Percentiles rank a stretch among this genome's conserved stretches.
phyloP scores from a whole-genome alignment of 352 stramenopile species.

The Globisporangium parvum region DNA sequence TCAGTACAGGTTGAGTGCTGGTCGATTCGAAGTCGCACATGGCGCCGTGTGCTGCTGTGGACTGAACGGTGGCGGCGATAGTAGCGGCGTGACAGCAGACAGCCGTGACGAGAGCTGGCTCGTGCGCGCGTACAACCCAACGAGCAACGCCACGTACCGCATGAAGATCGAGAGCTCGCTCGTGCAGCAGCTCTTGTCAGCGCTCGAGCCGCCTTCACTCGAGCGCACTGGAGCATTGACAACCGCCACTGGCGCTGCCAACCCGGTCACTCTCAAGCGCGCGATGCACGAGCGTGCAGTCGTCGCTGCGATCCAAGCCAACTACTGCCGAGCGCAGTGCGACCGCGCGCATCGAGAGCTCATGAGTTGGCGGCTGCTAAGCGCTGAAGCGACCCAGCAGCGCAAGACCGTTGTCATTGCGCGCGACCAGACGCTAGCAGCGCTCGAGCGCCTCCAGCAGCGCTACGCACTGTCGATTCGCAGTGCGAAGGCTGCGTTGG shows the following conservation, averaged over 20 bases:
- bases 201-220: background rate
- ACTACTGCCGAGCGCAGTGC: slow-evolving; percentile 20
- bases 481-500: slow-evolving; percentile 37
- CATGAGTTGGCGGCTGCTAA: slow-evolving; percentile 35
- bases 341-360: slow-evolving; percentile 18
- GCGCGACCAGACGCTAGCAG: slow-evolving; percentile 19
- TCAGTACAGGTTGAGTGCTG: slow-evolving; percentile 17
- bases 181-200: slow-evolving; percentile 35
- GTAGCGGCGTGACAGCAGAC: background rate
- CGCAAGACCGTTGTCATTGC: slow-evolving; percentile 25
- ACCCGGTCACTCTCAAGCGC: slow-evolving; percentile 22
- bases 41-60: slow-evolving; percentile 40
- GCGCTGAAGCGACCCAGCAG: slow-evolving; percentile 27
- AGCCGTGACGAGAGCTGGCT: slow-evolving; percentile 32
- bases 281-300: slow-evolving; percentile 12
- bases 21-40: slow-evolving; percentile 24
- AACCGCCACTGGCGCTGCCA: too few species aligned
- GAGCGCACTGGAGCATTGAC: background rate
- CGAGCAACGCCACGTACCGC: slow-evolving; percentile 45
- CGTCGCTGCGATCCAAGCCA: slow-evolving; percentile 12
- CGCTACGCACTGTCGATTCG: slow-evolving; percentile 21
- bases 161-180: slow-evolving; percentile 36
- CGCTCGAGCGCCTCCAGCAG: slow-evolving; percentile 17
- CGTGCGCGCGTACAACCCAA: slow-evolving; percentile 61
- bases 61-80: slow-evolving; percentile 21